These are phyloP conservation scores for Prunus dulcis DNA, from an alignment of 306 rosid species.

Conservation along the genomic window DNA sequence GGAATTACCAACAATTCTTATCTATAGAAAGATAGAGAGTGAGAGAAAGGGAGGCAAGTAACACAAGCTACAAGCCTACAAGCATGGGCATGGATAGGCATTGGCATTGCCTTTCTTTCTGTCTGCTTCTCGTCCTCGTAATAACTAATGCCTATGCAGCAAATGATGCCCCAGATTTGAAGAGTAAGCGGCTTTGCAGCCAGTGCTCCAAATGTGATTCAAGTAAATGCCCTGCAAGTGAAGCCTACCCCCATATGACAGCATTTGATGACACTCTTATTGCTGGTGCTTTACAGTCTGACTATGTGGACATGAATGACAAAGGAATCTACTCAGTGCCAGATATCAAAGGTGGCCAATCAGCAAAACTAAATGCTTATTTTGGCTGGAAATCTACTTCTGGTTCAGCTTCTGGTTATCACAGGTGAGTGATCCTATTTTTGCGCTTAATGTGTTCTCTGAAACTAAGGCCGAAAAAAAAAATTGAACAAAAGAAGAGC, in stretches of 20 bases:
- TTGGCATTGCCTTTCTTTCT: not conserved
- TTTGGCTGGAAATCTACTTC: slow-evolving; percentile 41
- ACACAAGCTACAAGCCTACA: not conserved
- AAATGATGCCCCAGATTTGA: slow-evolving; percentile 10
- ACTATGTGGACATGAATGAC: slow-evolving; percentile 28
- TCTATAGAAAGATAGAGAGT: not conserved
- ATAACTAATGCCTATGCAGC: not conserved
- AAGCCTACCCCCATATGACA: slow-evolving; percentile 37
- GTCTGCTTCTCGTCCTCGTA: slow-evolving; percentile 17
- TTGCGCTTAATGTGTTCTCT: not conserved
- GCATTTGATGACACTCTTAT: slow-evolving; percentile 33
- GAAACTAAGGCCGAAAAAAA: not conserved
- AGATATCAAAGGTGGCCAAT: slow-evolving; percentile 33
- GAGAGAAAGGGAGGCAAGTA: not conserved
- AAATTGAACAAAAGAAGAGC: not conserved
- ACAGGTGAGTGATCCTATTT: slow-evolving; percentile 21
- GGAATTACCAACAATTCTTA: not conserved
- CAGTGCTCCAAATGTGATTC: slow-evolving; percentile 34
- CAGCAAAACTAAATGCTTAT: slow-evolving; percentile 27
- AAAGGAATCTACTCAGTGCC: slow-evolving; percentile 35
- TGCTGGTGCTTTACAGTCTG: slow-evolving; percentile 35
- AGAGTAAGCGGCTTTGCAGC: slow-evolving; percentile 30
- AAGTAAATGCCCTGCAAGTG: slow-evolving; percentile 28
- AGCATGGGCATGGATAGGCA: not conserved
- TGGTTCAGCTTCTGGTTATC: slow-evolving; percentile 34